Evolutionary conservation across 2,329 filamentous ascomycete species (phyloP), one percentile per base, ranked within the genome.

Genomic region (Fusarium tanahbumbuense): DNA sequence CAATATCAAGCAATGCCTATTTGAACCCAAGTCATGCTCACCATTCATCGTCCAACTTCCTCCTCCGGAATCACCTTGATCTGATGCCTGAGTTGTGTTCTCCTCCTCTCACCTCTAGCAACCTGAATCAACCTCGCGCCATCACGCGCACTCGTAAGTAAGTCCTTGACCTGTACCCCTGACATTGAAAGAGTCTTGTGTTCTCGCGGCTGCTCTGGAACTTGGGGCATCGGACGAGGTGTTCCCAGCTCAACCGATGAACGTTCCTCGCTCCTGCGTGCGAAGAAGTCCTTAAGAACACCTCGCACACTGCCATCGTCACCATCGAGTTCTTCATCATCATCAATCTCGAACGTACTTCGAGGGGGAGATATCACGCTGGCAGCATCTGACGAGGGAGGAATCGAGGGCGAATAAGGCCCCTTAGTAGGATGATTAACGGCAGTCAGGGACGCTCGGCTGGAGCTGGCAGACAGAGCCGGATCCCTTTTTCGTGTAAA

Each of bases 21-120:
- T 34, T 22, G 18, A 22, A 34, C 22, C 34, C 45, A 46, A n/a
- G 22, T 25, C 40, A 22, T 42, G 44, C 25, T 30, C 25, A 47
- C 23, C 15, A 11, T 40, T 53, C 13, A 15, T 48, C 34, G 40
- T 20, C 67, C 64, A 61, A 22, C 46, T 23, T 71, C 64, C 52
- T 69, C 60, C 50, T 77, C 76, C n/a, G 74, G 74, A 32, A 82
- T 68, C 57, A 80, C 74, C 54, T 75, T 76, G 54, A 83, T 82
- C 23, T 77, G 78, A 42, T 76, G 77, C 70, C 78, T 78, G 48
- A 83, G 65, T 25, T 78, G 76, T 34, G 78, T 76, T 23, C 79
- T 74, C 62, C 78, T 73, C 66, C 75, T 77, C 54, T 83, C 80
- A 18, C 75, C 73, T 42, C 73, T 76, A 6, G 67, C 50, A 11